Conservation (phyloP, 768 basidiomycete species). For the Amanita pseudoporphyria region DNA sequence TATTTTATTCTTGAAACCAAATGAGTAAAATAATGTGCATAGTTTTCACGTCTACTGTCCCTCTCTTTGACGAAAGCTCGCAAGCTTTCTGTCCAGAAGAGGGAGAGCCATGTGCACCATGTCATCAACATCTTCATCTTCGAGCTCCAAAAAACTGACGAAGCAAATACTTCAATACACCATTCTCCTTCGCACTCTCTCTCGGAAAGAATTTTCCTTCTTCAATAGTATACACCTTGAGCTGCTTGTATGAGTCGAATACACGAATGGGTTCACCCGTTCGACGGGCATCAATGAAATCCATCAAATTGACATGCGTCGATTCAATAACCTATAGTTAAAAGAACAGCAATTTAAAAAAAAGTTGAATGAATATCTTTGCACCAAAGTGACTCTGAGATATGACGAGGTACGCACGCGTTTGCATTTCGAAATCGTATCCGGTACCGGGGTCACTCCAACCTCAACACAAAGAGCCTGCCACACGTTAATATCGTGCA, state of each 20-base stretch:
- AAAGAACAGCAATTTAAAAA: too few relatives aligned
- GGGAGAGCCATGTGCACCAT: too few relatives aligned
- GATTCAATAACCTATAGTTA: constrained; percentile 3
- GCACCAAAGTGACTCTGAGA: too few relatives aligned
- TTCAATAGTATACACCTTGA: not conserved
- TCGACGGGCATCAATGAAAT: not conserved
- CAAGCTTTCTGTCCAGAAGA: too few relatives aligned
- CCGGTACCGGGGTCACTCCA: not conserved
- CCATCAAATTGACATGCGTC: constrained; percentile 5
- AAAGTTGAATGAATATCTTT: too few relatives aligned
- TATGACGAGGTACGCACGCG: constrained; percentile 1
- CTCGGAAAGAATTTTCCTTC: not conserved
- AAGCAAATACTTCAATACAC: constrained; percentile 2
- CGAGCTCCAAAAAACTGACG: constrained; percentile 1
- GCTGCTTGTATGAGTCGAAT: not conserved
- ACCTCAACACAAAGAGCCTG: constrained; percentile 1
- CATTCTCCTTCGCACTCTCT: constrained; percentile 6
- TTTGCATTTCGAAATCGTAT: constrained; percentile 2
- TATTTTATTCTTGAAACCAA: too few relatives aligned
- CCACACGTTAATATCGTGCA: constrained; percentile 1
- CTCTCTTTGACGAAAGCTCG: too few relatives aligned
- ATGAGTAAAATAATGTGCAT: too few relatives aligned
- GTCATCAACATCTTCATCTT: not conserved
- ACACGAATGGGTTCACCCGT: not conserved
- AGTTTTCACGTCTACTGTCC: too few relatives aligned